Evolutionary conservation across 352 stramenopile species (phyloP).

Genomic region (Phytopythium sindhum): DNA sequence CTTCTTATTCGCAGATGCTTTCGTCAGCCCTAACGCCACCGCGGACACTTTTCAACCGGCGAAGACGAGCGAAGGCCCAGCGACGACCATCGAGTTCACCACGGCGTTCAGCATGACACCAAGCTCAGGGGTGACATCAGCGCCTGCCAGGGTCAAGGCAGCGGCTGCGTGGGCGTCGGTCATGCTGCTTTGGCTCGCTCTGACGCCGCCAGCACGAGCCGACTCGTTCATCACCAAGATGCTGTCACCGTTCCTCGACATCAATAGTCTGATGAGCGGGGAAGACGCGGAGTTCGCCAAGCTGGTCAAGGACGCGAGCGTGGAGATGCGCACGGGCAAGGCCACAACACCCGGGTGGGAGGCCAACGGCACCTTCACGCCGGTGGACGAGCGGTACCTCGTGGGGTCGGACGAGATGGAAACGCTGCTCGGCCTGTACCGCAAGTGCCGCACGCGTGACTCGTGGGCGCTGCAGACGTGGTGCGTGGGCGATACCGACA

Average conservation of each 20-base stretch:
- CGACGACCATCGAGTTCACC: not conserved
- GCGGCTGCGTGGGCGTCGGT: not conserved
- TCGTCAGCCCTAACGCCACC: not conserved
- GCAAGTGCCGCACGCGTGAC: conserved; percentile 37
- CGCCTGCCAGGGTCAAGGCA: too few relatives aligned
- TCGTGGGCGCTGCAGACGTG: conserved; percentile 53
- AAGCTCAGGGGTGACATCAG: not conserved
- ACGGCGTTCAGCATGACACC: not conserved
- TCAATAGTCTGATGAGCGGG: conserved; percentile 24
- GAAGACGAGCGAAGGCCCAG: not conserved
- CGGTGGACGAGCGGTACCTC: conserved; percentile 52
- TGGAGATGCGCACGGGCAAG: conserved; percentile 12
- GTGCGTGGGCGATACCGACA: conserved; percentile 39
- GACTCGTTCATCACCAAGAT: conserved; percentile 28
- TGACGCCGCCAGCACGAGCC: conserved; percentile 6
- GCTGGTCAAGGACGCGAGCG: conserved; percentile 9
- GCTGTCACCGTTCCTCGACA: conserved; percentile 34
- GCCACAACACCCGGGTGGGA: conserved; percentile 6
- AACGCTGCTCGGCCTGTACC: conserved; percentile 41
- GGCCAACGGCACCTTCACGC: conserved; percentile 7
- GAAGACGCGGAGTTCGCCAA: conserved; percentile 11
- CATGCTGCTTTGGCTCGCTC: conserved; percentile 8
- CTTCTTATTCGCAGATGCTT: not conserved
- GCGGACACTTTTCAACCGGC: not conserved
- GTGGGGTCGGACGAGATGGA: conserved; percentile 39